Base-by-base conservation (phyloP, 768 basidiomycete genomes). In the Boletus vinaceobasis region DNA sequence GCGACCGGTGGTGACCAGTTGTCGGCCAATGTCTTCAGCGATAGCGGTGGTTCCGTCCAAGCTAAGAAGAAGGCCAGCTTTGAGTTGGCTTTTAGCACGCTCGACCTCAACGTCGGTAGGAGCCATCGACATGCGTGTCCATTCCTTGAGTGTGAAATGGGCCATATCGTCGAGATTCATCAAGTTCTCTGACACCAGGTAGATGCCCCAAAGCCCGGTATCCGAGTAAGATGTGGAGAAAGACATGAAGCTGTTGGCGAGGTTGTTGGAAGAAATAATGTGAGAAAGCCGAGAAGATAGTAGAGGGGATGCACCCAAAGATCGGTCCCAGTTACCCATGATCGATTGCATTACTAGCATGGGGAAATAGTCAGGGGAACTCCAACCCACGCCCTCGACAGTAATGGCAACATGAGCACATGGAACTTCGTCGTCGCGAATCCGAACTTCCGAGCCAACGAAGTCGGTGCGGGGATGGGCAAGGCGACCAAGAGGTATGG, bases 171-270 rank as follows among this genome's bases (percentile, higher is more conserved):
- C 96, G 42, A 98, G 79, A 77, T 95, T 94, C 76, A 82, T 80
- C 50, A 93, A 68, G 80, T 98, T 98, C 81, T 99, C 97, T 17
- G 91, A 86, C 55, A 95, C 92, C 51, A 97, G 76, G 80, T 99
- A 98, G 74, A 98, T 93, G 65, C 96, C 96, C 97, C 96, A 99
- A 33, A 98, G 85, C 54, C 97, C 97, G 19, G 95, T 98, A 73
- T 99, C 97, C 7, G 94, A 93, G 79, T 99, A 99, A 7, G 90
- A 93, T 2, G 96, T 98, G 17, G 93, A 96, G 87, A 98, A 99
- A 50, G 90, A 92, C 92, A 98, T 96, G 88, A 90, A 99, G 55
- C 89, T 93, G 80, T 98, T 99, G 67, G 97, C 97, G 69, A 98
- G 92, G 80, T 92, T 90, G 82, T 98, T 87, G 50, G 81, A 78